Base-by-base conservation (phyloP, 208 protist genomes). In the Leishmania mexicana region DNA sequence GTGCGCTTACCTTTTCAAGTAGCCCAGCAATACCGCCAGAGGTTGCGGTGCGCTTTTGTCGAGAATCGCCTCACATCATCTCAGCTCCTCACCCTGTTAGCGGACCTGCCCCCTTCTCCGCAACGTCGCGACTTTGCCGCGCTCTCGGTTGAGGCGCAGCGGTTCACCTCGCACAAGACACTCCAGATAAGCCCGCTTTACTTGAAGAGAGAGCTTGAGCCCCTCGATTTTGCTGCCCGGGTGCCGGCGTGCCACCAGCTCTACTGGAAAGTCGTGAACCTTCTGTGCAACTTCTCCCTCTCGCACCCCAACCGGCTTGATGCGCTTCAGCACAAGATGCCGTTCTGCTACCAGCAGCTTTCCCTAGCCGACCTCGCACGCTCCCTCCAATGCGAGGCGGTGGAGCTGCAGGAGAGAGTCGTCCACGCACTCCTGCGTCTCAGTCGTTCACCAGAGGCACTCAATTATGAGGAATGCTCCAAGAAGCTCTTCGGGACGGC, bases 401-500 rank as follows among this genome's bases (percentile, higher is more conserved):
- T 47, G 19, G 85, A 84, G 31, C 24, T 91, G n/a, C 79, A 38
- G 3, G 54, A 77, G 49, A 72, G 78, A 40, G 78, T 92, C 13
- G 47, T 76, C 24, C 8, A 70, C 0, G 40, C 70, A 21, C 75
- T 89, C 15, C 81, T 88, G 21, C 31, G 24, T 31, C 67, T 45
- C 1, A 87, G 76, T 31, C 62, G 74, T 17, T 28, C 72, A 10
- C 68, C 73, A 17, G 64, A 79, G 13, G 57, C 68, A 8, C 71
- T 90, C 38, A 73, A 89, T 62, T 91, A 87, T 76, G 87, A 90
- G 57, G 71, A 88, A 40, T 57, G 85, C 58, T 95, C 92, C 0
- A 83, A 81, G 45, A 54, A 83, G 76, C 53, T 95, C 0, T 93
- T 95, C 70, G 92, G 92, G 5, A 81, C 88, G 49, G 73, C 80